Conservation (phyloP, 768 basidiomycete species). For the Kwoniella heveanensis region DNA sequence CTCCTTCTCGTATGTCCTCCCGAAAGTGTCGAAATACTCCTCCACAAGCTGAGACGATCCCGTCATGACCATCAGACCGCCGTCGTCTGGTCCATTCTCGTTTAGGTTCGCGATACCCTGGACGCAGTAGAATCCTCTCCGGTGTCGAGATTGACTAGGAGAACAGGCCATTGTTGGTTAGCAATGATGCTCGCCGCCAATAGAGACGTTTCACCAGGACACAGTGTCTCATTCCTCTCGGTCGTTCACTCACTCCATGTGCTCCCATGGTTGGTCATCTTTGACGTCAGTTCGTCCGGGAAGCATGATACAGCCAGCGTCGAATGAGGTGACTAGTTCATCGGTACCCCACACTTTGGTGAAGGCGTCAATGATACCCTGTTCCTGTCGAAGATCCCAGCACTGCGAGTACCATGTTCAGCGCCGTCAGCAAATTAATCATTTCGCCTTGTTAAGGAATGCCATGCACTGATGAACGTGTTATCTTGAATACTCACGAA, state of each 20-base stretch:
- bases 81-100: conserved; percentile 44
- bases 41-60: conserved; percentile 39
- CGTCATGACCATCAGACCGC: conserved; percentile 49
- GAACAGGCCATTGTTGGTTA: not conserved
- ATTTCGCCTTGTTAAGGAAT: too few species aligned
- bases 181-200: too few species aligned
- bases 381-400: conserved; percentile 45
- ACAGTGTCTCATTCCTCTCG: too few species aligned
- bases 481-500: conserved; percentile 5
- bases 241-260: conserved; percentile 25
- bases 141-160: conserved; percentile 23
- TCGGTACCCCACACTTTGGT: conserved; percentile 50
- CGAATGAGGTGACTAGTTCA: conserved; percentile 47
- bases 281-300: conserved; percentile 24
- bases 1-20: not conserved
- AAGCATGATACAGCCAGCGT: conserved; percentile 34
- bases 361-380: conserved; percentile 43
- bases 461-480: too few species aligned
- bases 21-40: conserved; percentile 26
- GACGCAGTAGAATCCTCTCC: conserved; percentile 30
- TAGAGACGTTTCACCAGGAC: too few species aligned
- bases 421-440: not conserved
- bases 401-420: conserved; percentile 1
- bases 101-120: conserved; percentile 38
- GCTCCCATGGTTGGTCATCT: conserved; percentile 31